Conservation (phyloP, 495 filamentous ascomycete genomes). For the Penicillium turbatum region DNA sequence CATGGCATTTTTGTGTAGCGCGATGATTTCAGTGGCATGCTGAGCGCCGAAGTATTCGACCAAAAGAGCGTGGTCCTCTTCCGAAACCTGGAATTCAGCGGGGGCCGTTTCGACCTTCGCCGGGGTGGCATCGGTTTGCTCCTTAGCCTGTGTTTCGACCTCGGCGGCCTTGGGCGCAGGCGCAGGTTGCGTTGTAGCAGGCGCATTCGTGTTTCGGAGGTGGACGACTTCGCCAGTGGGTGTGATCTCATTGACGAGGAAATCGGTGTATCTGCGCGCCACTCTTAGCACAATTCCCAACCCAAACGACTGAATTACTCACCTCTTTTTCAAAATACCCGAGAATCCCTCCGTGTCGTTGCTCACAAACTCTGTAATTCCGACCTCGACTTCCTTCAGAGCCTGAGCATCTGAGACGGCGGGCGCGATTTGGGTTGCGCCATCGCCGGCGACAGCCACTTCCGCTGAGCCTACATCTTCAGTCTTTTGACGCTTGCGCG, state of each 20-base stretch:
- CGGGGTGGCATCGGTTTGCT: constrained; percentile 4
- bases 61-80: constrained; percentile 46
- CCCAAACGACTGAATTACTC: neutral
- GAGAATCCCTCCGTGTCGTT: constrained; percentile 46
- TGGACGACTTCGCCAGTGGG: constrained; percentile 76
- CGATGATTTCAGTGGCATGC: constrained; percentile 35
- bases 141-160: neutral
- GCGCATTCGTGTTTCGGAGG: constrained; percentile 48
- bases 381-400: constrained; percentile 48
- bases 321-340: constrained; percentile 59
- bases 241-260: constrained; percentile 88
- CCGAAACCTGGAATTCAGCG: constrained; percentile 36
- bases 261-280: constrained; percentile 77
- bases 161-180: neutral
- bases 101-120: constrained; percentile 4
- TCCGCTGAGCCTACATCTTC: constrained; percentile 20
- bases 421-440: constrained; percentile 12
- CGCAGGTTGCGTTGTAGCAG: constrained; percentile 4
- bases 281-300: neutral
- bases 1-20: constrained; percentile 44
- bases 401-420: constrained; percentile 26
- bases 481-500: constrained; percentile 44
- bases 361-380: constrained; percentile 54
- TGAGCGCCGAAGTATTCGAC: constrained; percentile 43
- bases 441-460: constrained; percentile 17